These are phyloP conservation scores for Penicillium parvum DNA, from an alignment of 495 filamentous ascomycete species.

Conservation along the genomic window DNA sequence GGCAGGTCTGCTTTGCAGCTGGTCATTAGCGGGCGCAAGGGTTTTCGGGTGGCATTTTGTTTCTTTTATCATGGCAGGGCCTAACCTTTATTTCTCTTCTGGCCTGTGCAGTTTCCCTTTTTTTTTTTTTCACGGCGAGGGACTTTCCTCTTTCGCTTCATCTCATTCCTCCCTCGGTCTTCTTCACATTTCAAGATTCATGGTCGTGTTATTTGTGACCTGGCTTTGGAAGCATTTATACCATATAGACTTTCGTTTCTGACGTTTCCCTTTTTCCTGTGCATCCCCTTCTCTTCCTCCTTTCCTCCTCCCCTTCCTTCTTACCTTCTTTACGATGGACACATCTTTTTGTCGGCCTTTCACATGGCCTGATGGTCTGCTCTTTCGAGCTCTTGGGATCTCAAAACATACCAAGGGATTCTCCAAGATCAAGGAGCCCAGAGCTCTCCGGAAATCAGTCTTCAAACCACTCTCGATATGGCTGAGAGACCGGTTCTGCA, in stretches of 20 bases:
- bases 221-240: constrained; percentile 6
- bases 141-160: constrained; percentile 2
- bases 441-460: neutral
- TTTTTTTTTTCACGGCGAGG: constrained; percentile 7
- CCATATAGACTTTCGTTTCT: constrained; percentile 20
- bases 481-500: too few relatives aligned
- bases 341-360: neutral
- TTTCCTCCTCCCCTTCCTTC: neutral
- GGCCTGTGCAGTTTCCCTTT: constrained; percentile 5
- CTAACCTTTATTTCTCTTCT: constrained; percentile 6
- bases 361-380: constrained; percentile 2
- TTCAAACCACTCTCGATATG: neutral
- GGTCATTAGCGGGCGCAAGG: constrained; percentile 44
- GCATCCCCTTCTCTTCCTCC: neutral
- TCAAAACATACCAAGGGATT: neutral
- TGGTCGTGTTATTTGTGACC: constrained; percentile 3
- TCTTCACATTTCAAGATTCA: neutral
- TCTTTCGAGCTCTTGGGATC: neutral
- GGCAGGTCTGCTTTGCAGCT: constrained; percentile 36
- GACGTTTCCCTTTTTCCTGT: neutral
- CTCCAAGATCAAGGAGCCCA: neutral
- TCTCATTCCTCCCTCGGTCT: constrained; percentile 7
- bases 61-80: constrained; percentile 19
- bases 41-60: constrained; percentile 36
- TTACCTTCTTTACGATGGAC: neutral